phyloP scores from a whole-genome alignment of 1,284 basidiomycete genomes.

The Tilletiopsis washingtonensis region DNA sequence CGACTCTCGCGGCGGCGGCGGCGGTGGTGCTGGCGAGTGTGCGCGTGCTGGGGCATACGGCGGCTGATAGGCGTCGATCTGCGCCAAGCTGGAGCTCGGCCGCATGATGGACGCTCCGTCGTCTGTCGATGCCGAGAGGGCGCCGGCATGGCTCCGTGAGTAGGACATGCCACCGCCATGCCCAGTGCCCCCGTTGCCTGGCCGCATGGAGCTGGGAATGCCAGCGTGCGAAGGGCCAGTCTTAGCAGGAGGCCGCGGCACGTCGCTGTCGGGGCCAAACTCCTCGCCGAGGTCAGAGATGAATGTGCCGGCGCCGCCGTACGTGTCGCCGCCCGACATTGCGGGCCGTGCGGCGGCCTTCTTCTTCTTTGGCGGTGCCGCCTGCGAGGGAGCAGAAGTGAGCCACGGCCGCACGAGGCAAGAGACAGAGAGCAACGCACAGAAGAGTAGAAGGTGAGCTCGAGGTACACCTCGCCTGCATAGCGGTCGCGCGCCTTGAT shows the following conservation, averaged over 20 bases:
- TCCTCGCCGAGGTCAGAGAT: constrained; percentile 22
- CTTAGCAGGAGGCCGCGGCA: constrained; percentile 11
- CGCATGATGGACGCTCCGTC: constrained; percentile 29
- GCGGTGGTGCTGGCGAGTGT: constrained; percentile 24
- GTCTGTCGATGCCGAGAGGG: constrained; percentile 15
- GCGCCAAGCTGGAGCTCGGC: constrained; percentile 36
- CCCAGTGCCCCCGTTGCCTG: constrained; percentile 8
- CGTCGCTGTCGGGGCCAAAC: background rate
- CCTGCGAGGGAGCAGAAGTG: background rate
- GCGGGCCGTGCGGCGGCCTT: constrained; percentile 19
- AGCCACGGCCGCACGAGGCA: background rate
- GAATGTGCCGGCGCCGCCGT: constrained; percentile 40
- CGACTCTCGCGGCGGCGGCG: constrained; percentile 4
- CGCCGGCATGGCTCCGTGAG: constrained; percentile 2
- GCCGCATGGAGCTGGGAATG: constrained; percentile 31
- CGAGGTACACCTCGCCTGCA: constrained; percentile 44
- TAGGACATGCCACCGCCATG: constrained; percentile 1
- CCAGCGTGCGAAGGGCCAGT: constrained; percentile 18
- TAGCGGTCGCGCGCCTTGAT: constrained; percentile 42
- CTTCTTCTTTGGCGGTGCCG: constrained; percentile 33
- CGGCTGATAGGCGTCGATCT: constrained; percentile 35
- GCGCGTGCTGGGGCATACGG: constrained; percentile 34
- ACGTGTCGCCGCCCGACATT: constrained; percentile 20
- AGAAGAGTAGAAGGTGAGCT: constrained; percentile 44
- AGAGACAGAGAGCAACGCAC: background rate